Percentiles rank a stretch among this genome's conserved stretches.
These are phyloP conservation scores for Salix exigua DNA, from an alignment of 345 rosid genomes.

Conservation along the genomic window DNA sequence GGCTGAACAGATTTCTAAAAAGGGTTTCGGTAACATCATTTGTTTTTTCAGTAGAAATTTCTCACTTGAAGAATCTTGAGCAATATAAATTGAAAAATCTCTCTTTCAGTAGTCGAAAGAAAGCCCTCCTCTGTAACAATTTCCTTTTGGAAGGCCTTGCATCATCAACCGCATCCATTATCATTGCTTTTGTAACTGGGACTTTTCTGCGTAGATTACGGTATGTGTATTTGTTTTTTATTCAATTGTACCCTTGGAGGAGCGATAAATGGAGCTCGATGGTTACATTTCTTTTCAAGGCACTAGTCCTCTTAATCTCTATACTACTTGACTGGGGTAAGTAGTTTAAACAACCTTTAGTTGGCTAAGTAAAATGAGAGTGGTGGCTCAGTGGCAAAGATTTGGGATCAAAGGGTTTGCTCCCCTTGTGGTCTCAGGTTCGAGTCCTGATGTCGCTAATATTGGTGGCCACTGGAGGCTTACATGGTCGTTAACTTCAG, in stretches of 20 bases:
- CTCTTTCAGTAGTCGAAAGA: conserved; percentile 1
- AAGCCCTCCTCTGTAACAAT: conserved; percentile 23
- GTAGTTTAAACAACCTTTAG: background rate
- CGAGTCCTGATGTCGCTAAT: too few species aligned
- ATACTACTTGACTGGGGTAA: background rate
- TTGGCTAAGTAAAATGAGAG: background rate
- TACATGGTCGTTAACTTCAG: too few species aligned
- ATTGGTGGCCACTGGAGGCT: too few species aligned
- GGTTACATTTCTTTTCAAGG: background rate
- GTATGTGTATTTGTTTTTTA: background rate
- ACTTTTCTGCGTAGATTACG: conserved; percentile 19
- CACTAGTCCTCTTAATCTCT: too few species aligned
- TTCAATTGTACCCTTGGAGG: background rate
- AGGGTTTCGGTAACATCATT: conserved; percentile 12
- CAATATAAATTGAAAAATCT: conserved; percentile 33
- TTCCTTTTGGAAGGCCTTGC: conserved; percentile 15
- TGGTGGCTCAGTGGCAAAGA: too few species aligned
- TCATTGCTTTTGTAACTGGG: conserved; percentile 24
- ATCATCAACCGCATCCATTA: background rate
- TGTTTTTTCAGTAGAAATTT: conserved; percentile 16
- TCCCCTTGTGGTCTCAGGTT: too few species aligned
- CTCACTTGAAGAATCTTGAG: conserved; percentile 41
- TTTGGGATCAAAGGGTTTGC: too few species aligned
- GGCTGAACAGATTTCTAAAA: conserved; percentile 43
- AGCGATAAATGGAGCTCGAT: background rate